Base-by-base conservation (phyloP, 129 eudicot genomes). In the Flaveria trinervia region DNA sequence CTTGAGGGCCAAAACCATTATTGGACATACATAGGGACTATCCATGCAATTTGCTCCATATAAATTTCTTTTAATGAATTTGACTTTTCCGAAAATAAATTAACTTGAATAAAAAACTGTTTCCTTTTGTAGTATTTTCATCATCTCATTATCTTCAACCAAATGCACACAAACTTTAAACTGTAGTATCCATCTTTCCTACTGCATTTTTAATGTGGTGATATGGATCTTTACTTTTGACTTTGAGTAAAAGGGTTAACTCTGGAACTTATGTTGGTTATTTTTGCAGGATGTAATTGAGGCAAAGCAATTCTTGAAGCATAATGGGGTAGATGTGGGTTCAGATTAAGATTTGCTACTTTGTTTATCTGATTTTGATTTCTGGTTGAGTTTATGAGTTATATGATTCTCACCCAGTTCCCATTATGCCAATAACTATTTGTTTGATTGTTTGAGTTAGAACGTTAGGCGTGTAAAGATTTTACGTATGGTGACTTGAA, bases 221-320 rank as follows among this genome's bases (percentile, higher is more conserved):
- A 66, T 68, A 68, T 33, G 9, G 1, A 60, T 60, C 7, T 30
- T 62, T 16, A 62, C 68, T 9, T 9, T 17, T 72, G 51, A 52
- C 26, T 71, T 33, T 45, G 50, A 45, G 10, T 45, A 45, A 33
- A 61, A 33, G 66, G 17, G 20, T 55, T 39, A 4, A 14, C 10
- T n/a, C 52, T 33, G 56, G 48, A 55, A 73, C 77, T 73, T 56
- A 22, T 17, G 71, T 16, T 44, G 16, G 68, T 33, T 14, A 5
- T 30, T 4, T 68, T 59, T 83, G 80, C 57, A 83, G 86, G 86
- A 83, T 45, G 75, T 83, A 68, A 72, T 72, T 9, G 86, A 77
- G 75, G 86, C 83, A n/a, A 83, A 83, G 72, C 75, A 72, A 71
- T 83, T 83, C 70, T 74, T 83, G 72, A 83, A 83, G 86, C 86